A percentile compares a stretch with the other conserved stretches of the same genome.
Conservation (phyloP, 306 rosid genomes). For the Lupinus albus region DNA sequence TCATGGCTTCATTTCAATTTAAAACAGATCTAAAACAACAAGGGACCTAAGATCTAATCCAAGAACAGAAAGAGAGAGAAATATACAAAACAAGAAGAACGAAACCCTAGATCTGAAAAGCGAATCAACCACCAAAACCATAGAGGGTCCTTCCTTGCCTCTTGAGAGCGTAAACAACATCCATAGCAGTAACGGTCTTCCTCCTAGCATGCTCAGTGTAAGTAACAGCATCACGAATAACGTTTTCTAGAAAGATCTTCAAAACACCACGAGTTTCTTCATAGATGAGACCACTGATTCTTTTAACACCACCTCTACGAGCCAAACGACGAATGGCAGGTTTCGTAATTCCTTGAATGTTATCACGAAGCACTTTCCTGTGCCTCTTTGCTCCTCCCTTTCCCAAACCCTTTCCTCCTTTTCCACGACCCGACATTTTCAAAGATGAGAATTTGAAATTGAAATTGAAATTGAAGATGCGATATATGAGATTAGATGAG, state of each 20-base stretch:
- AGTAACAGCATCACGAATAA: conserved; percentile 48
- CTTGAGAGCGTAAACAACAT: conserved; percentile 51
- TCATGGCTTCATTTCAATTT: neutral
- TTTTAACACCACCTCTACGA: conserved; percentile 50
- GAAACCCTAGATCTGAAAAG: too few species aligned
- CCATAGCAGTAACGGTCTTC: conserved; percentile 61
- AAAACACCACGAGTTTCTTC: conserved; percentile 54
- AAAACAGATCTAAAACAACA: neutral
- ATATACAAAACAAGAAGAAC: too few species aligned
- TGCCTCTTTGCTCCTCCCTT: conserved; percentile 61
- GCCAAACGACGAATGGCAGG: conserved; percentile 52
- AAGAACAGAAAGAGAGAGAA: rapidly evolving
- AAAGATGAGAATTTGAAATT: too few species aligned
- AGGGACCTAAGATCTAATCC: neutral
- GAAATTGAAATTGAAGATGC: too few species aligned
- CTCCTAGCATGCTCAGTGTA: conserved; percentile 56
- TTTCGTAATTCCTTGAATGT: conserved; percentile 53
- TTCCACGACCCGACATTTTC: conserved; percentile 60
- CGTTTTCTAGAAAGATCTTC: conserved; percentile 48
- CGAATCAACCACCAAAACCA: conserved; percentile 53
- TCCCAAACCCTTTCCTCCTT: conserved; percentile 60
- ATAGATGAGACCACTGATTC: conserved; percentile 52
- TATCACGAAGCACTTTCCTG: conserved; percentile 48
- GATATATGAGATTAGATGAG: neutral
- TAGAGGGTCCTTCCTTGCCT: conserved; percentile 56